Conservation (phyloP, 2,329 filamentous ascomycete species). For the Talaromyces pinophilus region DNA sequence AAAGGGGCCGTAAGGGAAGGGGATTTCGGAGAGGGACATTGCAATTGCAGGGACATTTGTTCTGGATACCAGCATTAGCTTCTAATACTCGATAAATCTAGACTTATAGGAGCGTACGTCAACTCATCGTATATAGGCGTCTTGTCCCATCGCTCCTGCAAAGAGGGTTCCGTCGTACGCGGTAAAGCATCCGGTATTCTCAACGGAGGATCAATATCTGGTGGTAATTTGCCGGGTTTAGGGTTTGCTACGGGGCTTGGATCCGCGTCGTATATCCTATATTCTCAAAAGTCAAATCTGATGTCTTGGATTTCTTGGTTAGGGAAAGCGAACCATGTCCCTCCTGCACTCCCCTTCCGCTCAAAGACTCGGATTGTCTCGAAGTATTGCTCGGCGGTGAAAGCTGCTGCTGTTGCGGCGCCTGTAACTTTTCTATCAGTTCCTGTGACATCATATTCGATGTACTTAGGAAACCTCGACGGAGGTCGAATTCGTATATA, state of each 20-base stretch:
- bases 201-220: constrained; percentile 36
- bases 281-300: neutral
- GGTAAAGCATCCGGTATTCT: constrained; percentile 31
- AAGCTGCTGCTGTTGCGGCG: constrained; percentile 37
- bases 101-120: constrained; percentile 30
- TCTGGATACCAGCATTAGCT: constrained; percentile 21
- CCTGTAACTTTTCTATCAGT: neutral
- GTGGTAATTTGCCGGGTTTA: constrained; percentile 35
- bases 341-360: constrained; percentile 36
- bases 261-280: constrained; percentile 40
- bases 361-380: constrained; percentile 39
- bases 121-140: constrained; percentile 41
- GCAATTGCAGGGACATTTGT: constrained; percentile 45
- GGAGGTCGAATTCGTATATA: constrained; percentile 16
- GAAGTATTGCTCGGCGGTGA: constrained; percentile 38
- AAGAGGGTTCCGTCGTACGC: constrained; percentile 28
- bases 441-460: neutral
- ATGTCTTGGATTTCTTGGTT: neutral
- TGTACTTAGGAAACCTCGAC: neutral
- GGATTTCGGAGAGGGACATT: constrained; percentile 52
- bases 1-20: constrained; percentile 59
- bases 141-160: constrained; percentile 35
- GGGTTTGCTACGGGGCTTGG: constrained; percentile 30
- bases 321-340: constrained; percentile 34
- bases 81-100: neutral